Conservation (phyloP, 1,139 yeast species). For the Candida sanyaensis region DNA sequence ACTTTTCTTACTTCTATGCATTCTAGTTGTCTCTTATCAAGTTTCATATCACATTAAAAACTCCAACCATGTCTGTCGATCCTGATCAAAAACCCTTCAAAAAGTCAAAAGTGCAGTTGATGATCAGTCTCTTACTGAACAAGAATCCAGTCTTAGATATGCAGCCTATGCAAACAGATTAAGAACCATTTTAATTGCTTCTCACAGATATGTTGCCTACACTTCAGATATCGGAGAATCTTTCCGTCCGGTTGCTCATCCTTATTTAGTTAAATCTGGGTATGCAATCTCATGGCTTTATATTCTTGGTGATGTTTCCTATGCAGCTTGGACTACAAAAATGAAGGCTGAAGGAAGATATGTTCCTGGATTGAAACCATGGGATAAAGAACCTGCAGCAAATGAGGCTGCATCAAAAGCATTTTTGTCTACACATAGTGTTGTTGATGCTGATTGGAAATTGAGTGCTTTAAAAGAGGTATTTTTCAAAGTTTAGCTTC, state of each 20-base stretch:
- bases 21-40: neutral
- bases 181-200: constrained; percentile 67
- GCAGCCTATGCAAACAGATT: constrained; percentile 81
- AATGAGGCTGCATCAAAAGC: constrained; percentile 40
- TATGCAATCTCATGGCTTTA: constrained; percentile 81
- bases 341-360: constrained; percentile 68
- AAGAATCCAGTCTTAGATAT: constrained; percentile 62
- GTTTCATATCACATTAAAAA: neutral
- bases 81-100: constrained; percentile 9
- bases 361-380: constrained; percentile 63
- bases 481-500: constrained; percentile 80
- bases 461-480: constrained; percentile 68
- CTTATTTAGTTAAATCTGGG: constrained; percentile 60
- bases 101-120: constrained; percentile 16
- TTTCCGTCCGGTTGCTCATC: constrained; percentile 84
- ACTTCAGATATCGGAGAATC: constrained; percentile 89
- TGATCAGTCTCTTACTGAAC: constrained; percentile 18
- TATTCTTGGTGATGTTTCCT: constrained; percentile 75
- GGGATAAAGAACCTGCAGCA: constrained; percentile 53
- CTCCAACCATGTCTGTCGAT: neutral
- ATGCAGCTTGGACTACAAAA: constrained; percentile 75
- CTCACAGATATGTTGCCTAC: constrained; percentile 86
- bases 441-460: constrained; percentile 62
- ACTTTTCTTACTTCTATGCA: neutral
- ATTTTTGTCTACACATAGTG: constrained; percentile 26